Base-by-base conservation (phyloP, 2,329 filamentous ascomycete species). In the Amesomyces nigricolor region DNA sequence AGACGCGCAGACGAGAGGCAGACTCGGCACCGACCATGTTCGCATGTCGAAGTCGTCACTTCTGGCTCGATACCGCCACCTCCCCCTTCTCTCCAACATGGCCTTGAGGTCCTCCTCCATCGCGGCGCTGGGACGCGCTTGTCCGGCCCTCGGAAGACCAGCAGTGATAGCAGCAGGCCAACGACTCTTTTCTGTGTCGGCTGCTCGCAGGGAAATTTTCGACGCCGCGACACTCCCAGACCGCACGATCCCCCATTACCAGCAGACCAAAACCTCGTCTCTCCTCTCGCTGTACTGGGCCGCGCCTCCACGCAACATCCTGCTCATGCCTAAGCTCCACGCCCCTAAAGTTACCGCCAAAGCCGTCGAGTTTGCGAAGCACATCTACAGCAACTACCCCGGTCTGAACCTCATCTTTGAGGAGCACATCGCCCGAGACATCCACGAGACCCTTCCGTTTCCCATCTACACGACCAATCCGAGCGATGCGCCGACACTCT, bases 321-420 rank as follows among this genome's bases (percentile, higher is more conserved):
- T 84, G 26, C 72, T 84, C 40, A 78, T 83, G 54, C 79, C 80
- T 42, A 84, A 84, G 67, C 74, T 82, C 48, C 78, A 78, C 60
- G 76, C 79, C 1, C 75, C 78, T 0, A 72, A 78, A 10, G 80
- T 83, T 14, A 74, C 74, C 14, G 67, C 74, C 14, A 78, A 79
- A 2, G 78, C 79, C 26, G 66, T 81, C 61, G 73, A 74, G 58
- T 83, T 83, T 58, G 79, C 79, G 61, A 86, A 81, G 63, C 88
- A 97, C 70, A 81, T 96, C 56, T 82, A 85, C 62, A 78, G 77
- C 59, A 89, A 89, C 57, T 96, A 97, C 70, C 86, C 90, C 1
- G 81, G 82, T 51, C 82, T 91, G 60, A 87, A 89, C 65, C 78
- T 97, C 47, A 82, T 97, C 10, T 85, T 97, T 62, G 94, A 97